phyloP scores from a whole-genome alignment of 163 green algal species.

The Botryococcus braunii region DNA sequence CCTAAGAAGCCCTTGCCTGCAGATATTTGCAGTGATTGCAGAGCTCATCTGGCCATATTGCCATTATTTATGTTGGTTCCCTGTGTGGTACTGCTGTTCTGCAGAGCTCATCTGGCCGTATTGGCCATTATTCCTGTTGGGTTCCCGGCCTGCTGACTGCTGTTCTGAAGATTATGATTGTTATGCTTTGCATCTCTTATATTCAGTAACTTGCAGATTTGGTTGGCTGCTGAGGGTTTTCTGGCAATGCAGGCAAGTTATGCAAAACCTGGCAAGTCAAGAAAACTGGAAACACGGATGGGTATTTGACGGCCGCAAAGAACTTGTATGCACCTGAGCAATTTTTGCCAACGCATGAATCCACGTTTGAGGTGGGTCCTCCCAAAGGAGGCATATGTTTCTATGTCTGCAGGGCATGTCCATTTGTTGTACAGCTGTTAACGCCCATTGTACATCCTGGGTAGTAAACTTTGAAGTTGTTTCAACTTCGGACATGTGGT shows the following conservation, averaged over 20 bases:
- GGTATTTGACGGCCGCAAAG: slow-evolving; percentile 55
- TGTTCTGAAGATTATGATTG: background rate
- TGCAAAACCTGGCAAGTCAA: slow-evolving; percentile 22
- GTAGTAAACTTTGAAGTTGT: background rate
- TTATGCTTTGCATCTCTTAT: background rate
- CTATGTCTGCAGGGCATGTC: background rate
- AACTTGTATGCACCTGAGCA: slow-evolving; percentile 41
- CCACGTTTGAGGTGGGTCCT: slow-evolving; percentile 3
- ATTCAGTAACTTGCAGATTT: background rate
- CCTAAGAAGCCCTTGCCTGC: slow-evolving; percentile 12
- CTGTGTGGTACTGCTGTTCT: background rate
- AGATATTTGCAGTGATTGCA: slow-evolving; percentile 9
- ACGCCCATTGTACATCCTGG: background rate
- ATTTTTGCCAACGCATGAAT: slow-evolving; percentile 17
- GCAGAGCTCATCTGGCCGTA: background rate
- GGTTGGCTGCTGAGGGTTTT: background rate
- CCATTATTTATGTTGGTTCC: background rate
- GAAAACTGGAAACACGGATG: slow-evolving; percentile 35
- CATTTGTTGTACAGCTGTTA: background rate
- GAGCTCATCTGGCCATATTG: background rate
- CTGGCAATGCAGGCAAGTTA: slow-evolving; percentile 15
- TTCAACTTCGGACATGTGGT: background rate
- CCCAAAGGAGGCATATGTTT: background rate
- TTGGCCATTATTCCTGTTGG: background rate
- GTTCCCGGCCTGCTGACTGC: slow-evolving; percentile 1